These are phyloP conservation scores for Bifiguratus adelaidae DNA, from an alignment of 192 early-diverging fungal species.

Conservation along the genomic window DNA sequence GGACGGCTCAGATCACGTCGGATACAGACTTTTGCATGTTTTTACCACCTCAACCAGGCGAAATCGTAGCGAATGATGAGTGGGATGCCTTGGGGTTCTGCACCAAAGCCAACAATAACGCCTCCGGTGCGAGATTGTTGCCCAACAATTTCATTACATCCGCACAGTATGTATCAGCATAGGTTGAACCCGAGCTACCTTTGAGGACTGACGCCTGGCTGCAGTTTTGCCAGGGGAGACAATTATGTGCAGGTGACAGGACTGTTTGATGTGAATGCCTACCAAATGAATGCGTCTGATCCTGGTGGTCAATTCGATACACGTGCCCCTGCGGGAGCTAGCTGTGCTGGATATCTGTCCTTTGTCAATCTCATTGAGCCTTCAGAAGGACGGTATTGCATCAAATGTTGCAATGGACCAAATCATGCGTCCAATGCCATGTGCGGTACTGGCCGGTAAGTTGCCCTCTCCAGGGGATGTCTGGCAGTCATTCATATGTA, in stretches of 20 bases:
- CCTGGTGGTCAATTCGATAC: conserved; percentile 37
- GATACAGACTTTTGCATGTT: conserved; percentile 32
- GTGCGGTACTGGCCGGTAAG: neutral
- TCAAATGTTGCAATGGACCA: conserved; percentile 31
- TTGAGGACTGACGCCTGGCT: no score
- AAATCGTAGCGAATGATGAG: conserved; percentile 24
- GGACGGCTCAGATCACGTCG: neutral
- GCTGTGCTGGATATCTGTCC: conserved; percentile 29
- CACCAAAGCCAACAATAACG: conserved; percentile 9
- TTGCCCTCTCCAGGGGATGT: neutral
- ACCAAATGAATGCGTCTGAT: conserved; percentile 14
- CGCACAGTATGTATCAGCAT: no score
- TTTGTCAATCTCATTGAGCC: conserved; percentile 46
- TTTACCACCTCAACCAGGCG: conserved; percentile 30
- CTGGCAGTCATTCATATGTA: conserved; percentile 8
- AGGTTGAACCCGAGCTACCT: no score
- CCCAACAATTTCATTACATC: conserved; percentile 26
- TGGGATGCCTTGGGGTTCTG: conserved; percentile 35
- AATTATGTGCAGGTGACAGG: conserved; percentile 35
- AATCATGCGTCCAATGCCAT: no score
- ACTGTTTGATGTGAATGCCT: conserved; percentile 21
- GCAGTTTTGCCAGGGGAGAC: conserved; percentile 2
- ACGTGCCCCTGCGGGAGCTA: conserved; percentile 22
- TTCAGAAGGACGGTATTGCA: conserved; percentile 29
- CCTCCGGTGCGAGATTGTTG: conserved; percentile 23